These are phyloP conservation scores for Xylariales sp. DNA, from an alignment of 2,329 filamentous ascomycete genomes.

Conservation along the genomic window DNA sequence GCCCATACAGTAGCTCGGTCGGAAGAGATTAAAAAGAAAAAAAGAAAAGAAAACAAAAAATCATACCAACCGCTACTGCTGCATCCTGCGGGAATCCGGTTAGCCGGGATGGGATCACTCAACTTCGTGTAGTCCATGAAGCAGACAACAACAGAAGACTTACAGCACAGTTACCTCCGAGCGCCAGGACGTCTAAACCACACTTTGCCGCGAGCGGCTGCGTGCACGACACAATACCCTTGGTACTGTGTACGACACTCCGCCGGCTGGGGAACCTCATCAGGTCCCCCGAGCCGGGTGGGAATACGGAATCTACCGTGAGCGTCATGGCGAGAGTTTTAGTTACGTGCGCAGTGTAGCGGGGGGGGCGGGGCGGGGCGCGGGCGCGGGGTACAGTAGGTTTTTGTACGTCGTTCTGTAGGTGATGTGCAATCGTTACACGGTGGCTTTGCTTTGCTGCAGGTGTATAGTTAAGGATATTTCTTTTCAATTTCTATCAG, in stretches of 20 bases:
- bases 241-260: constrained; percentile 89
- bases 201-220: constrained; percentile 88
- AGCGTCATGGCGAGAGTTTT: constrained; percentile 36
- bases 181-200: constrained; percentile 76
- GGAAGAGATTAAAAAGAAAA: too few relatives aligned
- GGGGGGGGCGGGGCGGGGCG: background rate
- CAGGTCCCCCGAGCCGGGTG: constrained; percentile 44
- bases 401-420: too few relatives aligned
- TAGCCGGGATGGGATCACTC: background rate
- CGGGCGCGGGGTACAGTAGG: background rate
- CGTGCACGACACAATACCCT: constrained; percentile 85
- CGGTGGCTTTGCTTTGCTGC: too few relatives aligned
- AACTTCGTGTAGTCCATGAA: background rate
- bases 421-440: too few relatives aligned
- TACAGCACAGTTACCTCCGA: constrained; percentile 91
- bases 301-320: constrained; percentile 41
- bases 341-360: too few relatives aligned
- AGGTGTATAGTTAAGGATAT: too few relatives aligned
- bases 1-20: too few relatives aligned
- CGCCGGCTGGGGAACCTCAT: constrained; percentile 71
- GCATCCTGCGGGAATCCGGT: constrained; percentile 56
- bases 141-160: too few relatives aligned
- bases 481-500: too few relatives aligned
- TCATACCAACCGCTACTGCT: constrained; percentile 85
- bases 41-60: too few relatives aligned